phyloP scores from a whole-genome alignment of 1,139 yeast genomes.

The Candida dubliniensis region DNA sequence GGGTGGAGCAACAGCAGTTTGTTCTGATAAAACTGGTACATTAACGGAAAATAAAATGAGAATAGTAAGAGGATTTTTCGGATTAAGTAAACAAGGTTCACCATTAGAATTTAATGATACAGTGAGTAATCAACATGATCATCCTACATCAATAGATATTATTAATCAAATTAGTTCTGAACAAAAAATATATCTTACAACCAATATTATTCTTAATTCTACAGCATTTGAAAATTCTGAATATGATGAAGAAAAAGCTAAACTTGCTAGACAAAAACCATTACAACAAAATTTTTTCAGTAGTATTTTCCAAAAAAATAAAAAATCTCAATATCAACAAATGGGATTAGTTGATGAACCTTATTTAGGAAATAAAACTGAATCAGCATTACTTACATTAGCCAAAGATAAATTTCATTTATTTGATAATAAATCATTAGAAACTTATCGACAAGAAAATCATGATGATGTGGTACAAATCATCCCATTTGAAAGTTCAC shows the following conservation, averaged over 20 bases:
- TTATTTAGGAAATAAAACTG: slow-evolving; percentile 91
- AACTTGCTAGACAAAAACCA: slow-evolving; percentile 31
- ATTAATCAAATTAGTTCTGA: slow-evolving; percentile 29
- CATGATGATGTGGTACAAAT: slow-evolving; percentile 55
- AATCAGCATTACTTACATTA: slow-evolving; percentile 76
- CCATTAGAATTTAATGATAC: slow-evolving; percentile 46
- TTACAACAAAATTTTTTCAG: slow-evolving; percentile 24
- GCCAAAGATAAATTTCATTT: slow-evolving; percentile 59
- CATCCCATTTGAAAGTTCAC: slow-evolving; percentile 87
- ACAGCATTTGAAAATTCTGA: slow-evolving; percentile 79
- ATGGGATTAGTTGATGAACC: slow-evolving; percentile 47
- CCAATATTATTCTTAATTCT: slow-evolving; percentile 75
- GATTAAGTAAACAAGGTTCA: slow-evolving; percentile 23
- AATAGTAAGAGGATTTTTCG: slow-evolving; percentile 73
- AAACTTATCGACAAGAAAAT: slow-evolving; percentile 38
- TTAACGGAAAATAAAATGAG: slow-evolving; percentile 91
- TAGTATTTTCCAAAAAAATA: slow-evolving; percentile 17
- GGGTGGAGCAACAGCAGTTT: slow-evolving; percentile 98
- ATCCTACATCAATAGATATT: slow-evolving; percentile 34
- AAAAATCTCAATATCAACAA: slow-evolving; percentile 17
- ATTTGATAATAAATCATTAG: slow-evolving; percentile 37
- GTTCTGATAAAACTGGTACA: slow-evolving; percentile 98
- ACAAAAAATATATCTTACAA: slow-evolving; percentile 41
- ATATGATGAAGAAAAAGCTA: slow-evolving; percentile 38
- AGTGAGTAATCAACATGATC: slow-evolving; percentile 18